Percentiles rank a stretch among this genome's conserved stretches.
Conservation (phyloP, 345 rosid species). For the Psidium guajava region DNA sequence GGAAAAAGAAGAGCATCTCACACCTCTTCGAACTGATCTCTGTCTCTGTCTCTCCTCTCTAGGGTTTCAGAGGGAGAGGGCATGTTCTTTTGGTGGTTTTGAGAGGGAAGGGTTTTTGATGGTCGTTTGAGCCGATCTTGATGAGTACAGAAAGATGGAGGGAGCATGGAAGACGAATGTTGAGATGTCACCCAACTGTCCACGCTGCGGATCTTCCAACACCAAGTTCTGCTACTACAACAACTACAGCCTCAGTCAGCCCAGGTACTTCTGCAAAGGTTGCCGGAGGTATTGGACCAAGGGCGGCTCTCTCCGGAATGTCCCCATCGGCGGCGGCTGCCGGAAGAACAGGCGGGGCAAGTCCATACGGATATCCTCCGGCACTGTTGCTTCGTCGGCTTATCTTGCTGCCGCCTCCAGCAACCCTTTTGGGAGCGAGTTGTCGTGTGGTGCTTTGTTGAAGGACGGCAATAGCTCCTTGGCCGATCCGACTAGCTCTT, state of each 20-base stretch:
- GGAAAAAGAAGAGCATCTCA: background rate
- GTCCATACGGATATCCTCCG: constrained; percentile 14
- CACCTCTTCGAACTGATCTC: background rate
- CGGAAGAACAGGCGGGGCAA: constrained; percentile 41
- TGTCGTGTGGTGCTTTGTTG: background rate
- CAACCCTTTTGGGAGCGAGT: background rate
- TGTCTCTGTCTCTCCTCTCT: background rate
- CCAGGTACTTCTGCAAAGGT: constrained; percentile 58
- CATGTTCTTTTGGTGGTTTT: background rate
- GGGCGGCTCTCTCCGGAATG: constrained; percentile 49
- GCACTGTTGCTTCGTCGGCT: background rate
- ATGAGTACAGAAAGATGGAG: constrained; percentile 21
- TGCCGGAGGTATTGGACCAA: constrained; percentile 63
- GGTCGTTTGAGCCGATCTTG: background rate
- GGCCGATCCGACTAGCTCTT: background rate
- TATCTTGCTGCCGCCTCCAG: background rate
- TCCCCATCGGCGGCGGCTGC: constrained; percentile 54
- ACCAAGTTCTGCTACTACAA: constrained; percentile 66
- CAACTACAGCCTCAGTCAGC: constrained; percentile 61
- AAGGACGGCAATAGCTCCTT: background rate
- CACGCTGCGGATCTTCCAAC: constrained; percentile 50
- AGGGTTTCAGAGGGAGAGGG: background rate
- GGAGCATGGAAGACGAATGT: constrained; percentile 33
- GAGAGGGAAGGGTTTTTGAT: background rate
- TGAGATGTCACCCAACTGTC: constrained; percentile 46